Evolutionary conservation across 306 rosid species (phyloP), one percentile per base, ranked within the genome.

Genomic region (Cicer judaicum): DNA sequence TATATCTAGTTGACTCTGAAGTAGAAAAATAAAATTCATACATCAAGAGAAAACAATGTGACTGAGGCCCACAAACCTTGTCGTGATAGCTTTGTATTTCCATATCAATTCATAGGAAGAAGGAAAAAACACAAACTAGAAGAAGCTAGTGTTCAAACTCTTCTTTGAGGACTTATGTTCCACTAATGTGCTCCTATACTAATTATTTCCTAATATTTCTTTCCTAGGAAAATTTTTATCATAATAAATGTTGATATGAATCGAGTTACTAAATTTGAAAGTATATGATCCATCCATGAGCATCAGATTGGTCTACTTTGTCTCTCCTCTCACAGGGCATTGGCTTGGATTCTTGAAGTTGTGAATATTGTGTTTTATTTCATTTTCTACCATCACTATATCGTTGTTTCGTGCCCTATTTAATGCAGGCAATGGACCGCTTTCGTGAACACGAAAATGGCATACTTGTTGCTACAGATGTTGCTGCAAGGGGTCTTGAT

Each of bases 401-500:
- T 61, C 64, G 7, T 12, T 8, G 68, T 59, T 52, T 57, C 12
- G 10, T 74, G 56, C 7, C 63, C 46, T 75, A 57, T 84, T 70
- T 42, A 40, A 49, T 73, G 77, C 82, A 94, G 99, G 96, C 95
- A 76, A 82, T 92, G 7, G 98, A 91, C 72, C 96, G 87, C 18
- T 91, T 93, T 86, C 90, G 93, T 50, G 96, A 77, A 80, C 64
- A 73, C 79, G 94, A 88, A 74, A 88, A 87, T 73, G 92, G 88
- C 68, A 86, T 86, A 80, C 98, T 93, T 75, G 80, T 94, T 82
- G 99, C 97, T 64, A 94, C 96, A 36, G 99, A 92, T 77, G 90
- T 90, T 61, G 96, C 95, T 65, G 99, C 99, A 8, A 88, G 99
- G 79, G 97, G 97, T 75, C 93, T 94, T 16, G 99, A 92, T 86